Conservation (phyloP, 2,329 filamentous ascomycete species). For the Helotiales sp. region DNA sequence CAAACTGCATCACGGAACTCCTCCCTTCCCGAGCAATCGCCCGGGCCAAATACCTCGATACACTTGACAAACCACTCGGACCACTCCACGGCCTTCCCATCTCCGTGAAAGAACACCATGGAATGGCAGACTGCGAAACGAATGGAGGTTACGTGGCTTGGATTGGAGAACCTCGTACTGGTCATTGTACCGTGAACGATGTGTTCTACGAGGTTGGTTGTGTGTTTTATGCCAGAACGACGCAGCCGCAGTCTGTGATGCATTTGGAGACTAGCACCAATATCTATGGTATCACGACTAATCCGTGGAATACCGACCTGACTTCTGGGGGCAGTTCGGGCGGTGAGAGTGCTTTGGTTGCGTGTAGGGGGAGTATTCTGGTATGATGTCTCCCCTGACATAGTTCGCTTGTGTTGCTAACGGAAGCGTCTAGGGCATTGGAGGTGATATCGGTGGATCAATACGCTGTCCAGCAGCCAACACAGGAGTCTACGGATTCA, state of each 20-base stretch:
- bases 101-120: slow-evolving; percentile 58
- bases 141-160: slow-evolving; percentile 60
- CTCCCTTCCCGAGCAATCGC: slow-evolving; percentile 30
- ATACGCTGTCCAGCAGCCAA: slow-evolving; percentile 48
- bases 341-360: slow-evolving; percentile 59
- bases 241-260: slow-evolving; percentile 51
- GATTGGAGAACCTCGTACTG: slow-evolving; percentile 53
- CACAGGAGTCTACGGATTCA: slow-evolving; percentile 55
- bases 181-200: slow-evolving; percentile 51
- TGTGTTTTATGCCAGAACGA: slow-evolving; percentile 70
- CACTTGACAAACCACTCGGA: slow-evolving; percentile 48
- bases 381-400: slow-evolving; percentile 21
- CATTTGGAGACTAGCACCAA: slow-evolving; percentile 61
- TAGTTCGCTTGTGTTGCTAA: not conserved
- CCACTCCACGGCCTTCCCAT: slow-evolving; percentile 66
- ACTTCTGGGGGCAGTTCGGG: slow-evolving; percentile 67
- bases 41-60: slow-evolving; percentile 33
- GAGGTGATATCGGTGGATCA: slow-evolving; percentile 31
- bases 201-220: slow-evolving; percentile 64
- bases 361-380: slow-evolving; percentile 49
- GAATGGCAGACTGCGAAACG: slow-evolving; percentile 47
- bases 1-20: slow-evolving; percentile 34
- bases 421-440: slow-evolving; percentile 18
- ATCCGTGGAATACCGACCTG: slow-evolving; percentile 53
- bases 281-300: slow-evolving; percentile 60